Evolutionary conservation across 306 rosid genomes (phyloP).

Genomic region (Sophora flavescens): DNA sequence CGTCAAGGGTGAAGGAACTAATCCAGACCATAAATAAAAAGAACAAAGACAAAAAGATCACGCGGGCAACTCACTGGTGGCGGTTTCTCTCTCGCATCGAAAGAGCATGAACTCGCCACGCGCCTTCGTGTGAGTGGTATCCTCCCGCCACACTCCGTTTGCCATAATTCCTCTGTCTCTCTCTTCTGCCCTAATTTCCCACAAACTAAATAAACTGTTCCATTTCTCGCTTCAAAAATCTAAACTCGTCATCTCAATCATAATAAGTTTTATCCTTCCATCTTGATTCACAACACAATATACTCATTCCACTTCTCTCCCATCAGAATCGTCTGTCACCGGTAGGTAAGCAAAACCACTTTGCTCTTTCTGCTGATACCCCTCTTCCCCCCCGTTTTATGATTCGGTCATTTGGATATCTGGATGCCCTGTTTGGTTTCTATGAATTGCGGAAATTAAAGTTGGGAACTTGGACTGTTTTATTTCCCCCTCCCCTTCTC

Average conservation of each 20-base stretch:
- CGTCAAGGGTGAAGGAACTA: no score
- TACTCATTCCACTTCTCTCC: slow-evolving; percentile 34
- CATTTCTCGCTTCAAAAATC: slow-evolving; percentile 17
- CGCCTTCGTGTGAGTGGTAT: slow-evolving; percentile 54
- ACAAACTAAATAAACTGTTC: slow-evolving; percentile 36
- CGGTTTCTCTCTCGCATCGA: background rate
- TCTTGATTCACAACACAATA: background rate
- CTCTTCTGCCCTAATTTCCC: slow-evolving; percentile 45
- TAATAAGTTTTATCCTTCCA: background rate
- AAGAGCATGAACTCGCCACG: slow-evolving; percentile 53
- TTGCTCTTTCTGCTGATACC: background rate
- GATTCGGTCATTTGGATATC: slow-evolving; percentile 28
- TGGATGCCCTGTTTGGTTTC: slow-evolving; percentile 23
- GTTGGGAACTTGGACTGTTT: background rate
- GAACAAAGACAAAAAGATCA: slow-evolving; percentile 8
- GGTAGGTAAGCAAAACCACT: slow-evolving; percentile 28
- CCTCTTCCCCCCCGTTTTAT: background rate
- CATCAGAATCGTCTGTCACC: slow-evolving; percentile 14
- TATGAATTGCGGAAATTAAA: background rate
- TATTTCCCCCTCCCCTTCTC: background rate
- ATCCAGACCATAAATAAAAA: background rate
- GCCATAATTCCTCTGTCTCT: slow-evolving; percentile 23
- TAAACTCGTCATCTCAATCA: background rate
- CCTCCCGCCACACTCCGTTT: slow-evolving; percentile 61
- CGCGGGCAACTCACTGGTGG: slow-evolving; percentile 54